phyloP scores from a whole-genome alignment of 345 rosid genomes.

The Hibiscus tridactylites region DNA sequence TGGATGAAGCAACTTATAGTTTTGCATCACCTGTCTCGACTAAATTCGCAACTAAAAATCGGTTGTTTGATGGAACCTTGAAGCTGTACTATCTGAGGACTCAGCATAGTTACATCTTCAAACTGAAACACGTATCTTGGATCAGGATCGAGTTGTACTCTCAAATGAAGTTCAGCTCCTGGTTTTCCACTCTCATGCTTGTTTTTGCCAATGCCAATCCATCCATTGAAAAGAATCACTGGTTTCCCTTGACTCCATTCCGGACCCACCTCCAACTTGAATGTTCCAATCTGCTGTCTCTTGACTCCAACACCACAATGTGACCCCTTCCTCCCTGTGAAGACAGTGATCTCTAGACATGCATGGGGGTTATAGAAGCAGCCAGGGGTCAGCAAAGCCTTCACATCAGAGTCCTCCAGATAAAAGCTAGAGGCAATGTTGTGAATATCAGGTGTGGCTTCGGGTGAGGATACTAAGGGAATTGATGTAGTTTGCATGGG shows the following conservation, averaged over 20 bases:
- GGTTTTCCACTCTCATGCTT: constrained; percentile 54
- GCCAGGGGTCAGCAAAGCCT: constrained; percentile 62
- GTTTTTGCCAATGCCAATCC: constrained; percentile 83
- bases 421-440: constrained; percentile 77
- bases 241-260: constrained; percentile 87
- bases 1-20: constrained; percentile 3
- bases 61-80: constrained; percentile 88
- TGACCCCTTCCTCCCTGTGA: constrained; percentile 50
- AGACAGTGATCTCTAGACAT: constrained; percentile 61
- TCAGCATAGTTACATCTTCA: constrained; percentile 68
- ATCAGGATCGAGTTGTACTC: constrained; percentile 86
- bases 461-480: constrained; percentile 67
- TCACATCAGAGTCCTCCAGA: constrained; percentile 83
- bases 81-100: constrained; percentile 95
- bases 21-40: constrained; percentile 68
- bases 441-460: constrained; percentile 65
- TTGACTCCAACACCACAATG: constrained; percentile 74
- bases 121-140: constrained; percentile 92
- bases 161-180: constrained; percentile 78
- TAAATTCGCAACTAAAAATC: constrained; percentile 90
- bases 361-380: constrained; percentile 70
- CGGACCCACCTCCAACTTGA: constrained; percentile 76
- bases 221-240: constrained; percentile 65
- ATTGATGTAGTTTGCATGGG: constrained; percentile 67
- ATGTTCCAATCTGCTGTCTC: constrained; percentile 75